phyloP scores from a whole-genome alignment of 768 basidiomycete species.

The Daedaleopsis nitida region DNA sequence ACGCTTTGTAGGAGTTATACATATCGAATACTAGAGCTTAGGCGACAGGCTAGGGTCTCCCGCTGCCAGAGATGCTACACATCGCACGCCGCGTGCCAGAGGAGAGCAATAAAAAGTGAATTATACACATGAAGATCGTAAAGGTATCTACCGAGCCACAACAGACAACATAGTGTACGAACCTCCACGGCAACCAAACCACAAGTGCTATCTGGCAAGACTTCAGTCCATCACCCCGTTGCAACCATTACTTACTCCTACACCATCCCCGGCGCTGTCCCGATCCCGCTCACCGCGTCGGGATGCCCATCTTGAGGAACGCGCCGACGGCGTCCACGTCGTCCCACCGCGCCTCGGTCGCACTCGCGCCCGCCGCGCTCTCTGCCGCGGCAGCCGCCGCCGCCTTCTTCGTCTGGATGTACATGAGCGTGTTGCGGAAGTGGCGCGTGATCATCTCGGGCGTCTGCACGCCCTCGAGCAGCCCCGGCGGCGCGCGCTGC shows the following conservation, averaged over 20 bases:
- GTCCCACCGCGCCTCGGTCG: conserved; percentile 64
- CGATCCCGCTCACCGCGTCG: conserved; percentile 9
- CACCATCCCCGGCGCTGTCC: not conserved
- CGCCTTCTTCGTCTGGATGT: conserved; percentile 80
- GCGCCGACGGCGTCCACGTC: conserved; percentile 90
- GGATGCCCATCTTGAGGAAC: conserved; percentile 83
- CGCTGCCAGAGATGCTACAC: too few species aligned
- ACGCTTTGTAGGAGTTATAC: too few species aligned
- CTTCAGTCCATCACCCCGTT: not conserved
- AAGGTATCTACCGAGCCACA: conserved; percentile 20
- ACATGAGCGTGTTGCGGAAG: conserved; percentile 86
- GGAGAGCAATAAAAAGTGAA: conserved; percentile 17
- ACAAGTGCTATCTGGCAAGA: conserved; percentile 9
- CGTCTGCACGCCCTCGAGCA: conserved; percentile 90
- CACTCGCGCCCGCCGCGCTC: conserved; percentile 11
- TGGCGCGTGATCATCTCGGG: conserved; percentile 94
- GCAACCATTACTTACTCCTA: not conserved
- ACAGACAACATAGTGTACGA: conserved; percentile 16
- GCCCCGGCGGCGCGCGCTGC: conserved; percentile 82
- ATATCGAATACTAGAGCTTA: too few species aligned
- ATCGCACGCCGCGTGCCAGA: too few species aligned
- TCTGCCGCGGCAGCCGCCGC: conserved; percentile 45
- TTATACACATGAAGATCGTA: conserved; percentile 17
- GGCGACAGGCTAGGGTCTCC: too few species aligned
- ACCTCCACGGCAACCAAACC: not conserved